Percentiles rank a stretch among this genome's conserved stretches.
These are phyloP conservation scores for Abrus pulchellus DNA, from an alignment of 306 rosid genomes.

Conservation along the genomic window DNA sequence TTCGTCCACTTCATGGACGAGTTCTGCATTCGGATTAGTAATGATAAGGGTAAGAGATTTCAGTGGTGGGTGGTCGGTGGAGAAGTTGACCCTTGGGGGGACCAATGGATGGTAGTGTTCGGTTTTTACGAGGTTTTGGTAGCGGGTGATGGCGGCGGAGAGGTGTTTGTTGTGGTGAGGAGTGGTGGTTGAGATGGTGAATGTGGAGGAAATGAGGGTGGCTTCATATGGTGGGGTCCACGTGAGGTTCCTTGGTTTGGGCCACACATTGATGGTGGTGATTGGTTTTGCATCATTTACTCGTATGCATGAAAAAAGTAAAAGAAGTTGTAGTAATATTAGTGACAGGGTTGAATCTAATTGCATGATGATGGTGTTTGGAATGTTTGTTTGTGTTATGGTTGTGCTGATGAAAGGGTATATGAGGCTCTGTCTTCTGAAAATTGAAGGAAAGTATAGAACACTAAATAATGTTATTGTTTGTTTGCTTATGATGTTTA, in stretches of 20 bases:
- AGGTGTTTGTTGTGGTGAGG: constrained; percentile 54
- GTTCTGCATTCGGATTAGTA: constrained; percentile 52
- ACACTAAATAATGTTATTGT: no score
- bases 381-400: no score
- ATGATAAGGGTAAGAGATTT: constrained; percentile 53
- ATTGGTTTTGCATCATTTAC: background rate
- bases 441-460: no score
- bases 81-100: constrained; percentile 45
- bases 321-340: background rate
- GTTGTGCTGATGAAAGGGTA: no score
- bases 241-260: constrained; percentile 68
- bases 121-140: constrained; percentile 58
- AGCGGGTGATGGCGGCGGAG: constrained; percentile 66
- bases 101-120: constrained; percentile 74
- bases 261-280: constrained; percentile 69
- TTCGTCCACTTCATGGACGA: constrained; percentile 72
- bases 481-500: no score
- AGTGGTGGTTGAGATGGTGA: constrained; percentile 62
- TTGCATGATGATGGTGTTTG: background rate
- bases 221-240: constrained; percentile 68
- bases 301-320: background rate
- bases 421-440: no score
- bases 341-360: background rate
- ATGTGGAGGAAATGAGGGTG: constrained; percentile 66
- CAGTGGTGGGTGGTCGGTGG: constrained; percentile 57